Evolutionary conservation across 352 stramenopile species (phyloP).

Genomic region (Phytophthora foliorum): DNA sequence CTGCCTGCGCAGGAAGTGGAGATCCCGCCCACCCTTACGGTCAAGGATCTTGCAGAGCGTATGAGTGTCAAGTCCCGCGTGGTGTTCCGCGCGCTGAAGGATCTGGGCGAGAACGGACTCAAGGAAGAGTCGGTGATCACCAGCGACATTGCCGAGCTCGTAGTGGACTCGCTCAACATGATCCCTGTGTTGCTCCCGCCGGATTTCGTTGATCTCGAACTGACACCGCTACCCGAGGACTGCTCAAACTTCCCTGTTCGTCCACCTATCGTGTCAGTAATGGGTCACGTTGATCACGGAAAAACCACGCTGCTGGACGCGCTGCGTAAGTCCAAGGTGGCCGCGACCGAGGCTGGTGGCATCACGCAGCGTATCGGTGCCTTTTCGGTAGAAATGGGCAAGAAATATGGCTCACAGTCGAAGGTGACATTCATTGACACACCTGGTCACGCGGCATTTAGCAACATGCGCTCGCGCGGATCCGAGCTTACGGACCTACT

Average conservation of each 20-base stretch:
- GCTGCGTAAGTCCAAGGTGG: conserved; percentile 93
- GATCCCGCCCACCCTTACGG: conserved; percentile 74
- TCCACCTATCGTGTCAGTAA: conserved; percentile 98
- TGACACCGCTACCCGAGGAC: conserved; percentile 67
- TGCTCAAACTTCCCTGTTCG: conserved; percentile 75
- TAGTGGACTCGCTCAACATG: conserved; percentile 88
- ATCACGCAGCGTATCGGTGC: conserved; percentile 99
- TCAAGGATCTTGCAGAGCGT: conserved; percentile 83
- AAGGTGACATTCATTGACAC: conserved; percentile 99
- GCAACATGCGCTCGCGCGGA: conserved; percentile 97
- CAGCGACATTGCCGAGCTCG: conserved; percentile 83
- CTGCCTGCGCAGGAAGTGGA: conserved; percentile 77
- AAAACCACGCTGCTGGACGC: conserved; percentile 99
- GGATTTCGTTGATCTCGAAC: conserved; percentile 85
- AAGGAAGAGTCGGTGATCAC: conserved; percentile 78
- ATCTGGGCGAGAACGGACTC: conserved; percentile 76
- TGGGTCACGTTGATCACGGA: conserved; percentile 99
- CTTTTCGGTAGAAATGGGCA: conserved; percentile 96
- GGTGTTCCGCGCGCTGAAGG: conserved; percentile 68
- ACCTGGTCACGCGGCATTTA: conserved; percentile 99
- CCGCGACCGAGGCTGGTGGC: conserved; percentile 96
- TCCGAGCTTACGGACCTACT: conserved; percentile 99
- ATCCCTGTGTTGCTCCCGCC: conserved; percentile 84
- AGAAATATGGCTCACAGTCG: conserved; percentile 68
- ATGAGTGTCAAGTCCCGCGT: conserved; percentile 84